Base-by-base conservation (phyloP, 257 asterid genomes). In the Ajuga chamaepitys region DNA sequence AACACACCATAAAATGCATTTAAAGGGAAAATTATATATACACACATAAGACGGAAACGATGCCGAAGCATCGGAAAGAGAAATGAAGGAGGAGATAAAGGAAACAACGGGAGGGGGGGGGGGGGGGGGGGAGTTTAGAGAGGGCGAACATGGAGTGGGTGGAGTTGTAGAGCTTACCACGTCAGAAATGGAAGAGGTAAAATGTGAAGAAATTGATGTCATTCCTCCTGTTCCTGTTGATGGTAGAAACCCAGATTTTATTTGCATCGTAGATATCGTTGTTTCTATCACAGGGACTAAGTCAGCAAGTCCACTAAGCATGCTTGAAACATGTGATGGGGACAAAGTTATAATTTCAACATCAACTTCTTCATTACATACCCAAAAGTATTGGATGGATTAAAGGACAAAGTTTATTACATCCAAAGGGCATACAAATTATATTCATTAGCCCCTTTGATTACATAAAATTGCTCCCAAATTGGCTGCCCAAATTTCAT, bases 321-420 rank as follows among this genome's bases (percentile, higher is more conserved):
- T 45, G 21, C 32, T 38, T 60, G 26, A 45, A 20, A n/a, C 0
- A 32, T 16, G 18, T 47, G 58, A 66, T 38, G 13, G 40, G 16
- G 30, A 21, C 22, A 17, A 35, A 17, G 68, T 18, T 14, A 42
- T n/a, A 20, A 5, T 5, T 30, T 8, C 37, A 50, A 50, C 37
- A 24, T 10, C 16, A 52, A 20, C 47, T 54, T 17, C 28, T 16
- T 37, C 9, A 20, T 30, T 8, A 0, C 44, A 14, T 83, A 89
- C 98, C 98, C 97, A 2, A 76, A 73, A 71, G n/a, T 87, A 93
- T 63, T 83, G 96, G 78, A 89, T 76, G 17, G 85, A 83, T 58
- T 81, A 95, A 66, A 89, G 85, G 44, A 89, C 98, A 48, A 68
- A 79, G n/a, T n/a, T 93, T 70, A 93, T 70, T 18, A 62, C n/a